Conservation (phyloP, 2,329 filamentous ascomycete genomes). For the Colletotrichum chlorophyti region DNA sequence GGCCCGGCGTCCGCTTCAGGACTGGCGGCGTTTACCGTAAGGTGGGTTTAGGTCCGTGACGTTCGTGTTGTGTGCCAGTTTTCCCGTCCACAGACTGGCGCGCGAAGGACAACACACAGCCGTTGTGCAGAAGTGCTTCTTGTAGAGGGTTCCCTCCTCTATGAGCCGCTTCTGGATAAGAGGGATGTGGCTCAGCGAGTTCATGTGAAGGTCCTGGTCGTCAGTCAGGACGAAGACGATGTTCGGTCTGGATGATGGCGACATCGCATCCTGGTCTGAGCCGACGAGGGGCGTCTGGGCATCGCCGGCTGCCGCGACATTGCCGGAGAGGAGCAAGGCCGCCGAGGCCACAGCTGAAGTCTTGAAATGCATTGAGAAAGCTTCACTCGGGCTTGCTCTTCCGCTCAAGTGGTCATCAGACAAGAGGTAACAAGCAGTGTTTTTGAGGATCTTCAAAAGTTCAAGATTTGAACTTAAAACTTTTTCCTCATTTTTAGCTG, state of each 20-base stretch:
- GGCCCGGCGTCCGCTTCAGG: too few species aligned
- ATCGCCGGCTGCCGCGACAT: background rate
- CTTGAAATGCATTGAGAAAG: background rate
- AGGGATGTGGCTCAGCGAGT: conserved; percentile 66
- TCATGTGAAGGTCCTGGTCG: conserved; percentile 69
- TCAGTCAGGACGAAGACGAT: conserved; percentile 72
- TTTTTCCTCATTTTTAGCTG: background rate
- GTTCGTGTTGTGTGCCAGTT: conserved; percentile 69
- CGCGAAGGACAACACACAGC: conserved; percentile 71
- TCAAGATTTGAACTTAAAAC: background rate
- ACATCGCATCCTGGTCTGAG: background rate
- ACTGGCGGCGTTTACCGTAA: conserved; percentile 50
- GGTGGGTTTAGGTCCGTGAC: conserved; percentile 61
- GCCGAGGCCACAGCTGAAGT: background rate
- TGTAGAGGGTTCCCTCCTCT: conserved; percentile 63
- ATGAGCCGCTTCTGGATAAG: conserved; percentile 59
- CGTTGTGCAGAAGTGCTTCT: conserved; percentile 69
- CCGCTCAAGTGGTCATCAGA: background rate
- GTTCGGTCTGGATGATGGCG: conserved; percentile 49
- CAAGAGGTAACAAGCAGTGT: background rate
- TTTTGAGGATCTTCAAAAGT: background rate
- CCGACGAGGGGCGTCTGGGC: conserved; percentile 15
- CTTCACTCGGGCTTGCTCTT: background rate
- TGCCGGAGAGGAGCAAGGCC: background rate
- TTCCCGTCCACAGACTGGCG: conserved; percentile 67